phyloP scores from a whole-genome alignment of 495 filamentous ascomycete genomes.

The Halenospora varia region DNA sequence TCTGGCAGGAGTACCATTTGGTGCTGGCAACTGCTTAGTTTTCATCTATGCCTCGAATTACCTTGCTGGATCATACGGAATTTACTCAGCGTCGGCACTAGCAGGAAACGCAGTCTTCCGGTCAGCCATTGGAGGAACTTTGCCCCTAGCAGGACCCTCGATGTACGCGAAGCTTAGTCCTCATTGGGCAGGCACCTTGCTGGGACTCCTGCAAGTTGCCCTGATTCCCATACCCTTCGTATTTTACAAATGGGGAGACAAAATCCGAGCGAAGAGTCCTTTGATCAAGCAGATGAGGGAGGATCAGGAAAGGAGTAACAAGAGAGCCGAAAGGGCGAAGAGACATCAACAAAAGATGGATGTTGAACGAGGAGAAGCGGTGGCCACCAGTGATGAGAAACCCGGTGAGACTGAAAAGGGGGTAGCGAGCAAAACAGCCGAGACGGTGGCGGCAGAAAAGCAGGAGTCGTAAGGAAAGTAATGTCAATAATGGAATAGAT shows the following conservation, averaged over 20 bases:
- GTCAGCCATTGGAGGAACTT: conserved; percentile 59
- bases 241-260: conserved; percentile 72
- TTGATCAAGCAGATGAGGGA: conserved; percentile 68
- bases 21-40: conserved; percentile 67
- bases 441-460: not conserved
- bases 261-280: conserved; percentile 59
- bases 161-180: conserved; percentile 70
- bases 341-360: conserved; percentile 2
- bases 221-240: conserved; percentile 76
- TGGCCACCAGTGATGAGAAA: not conserved
- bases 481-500: not conserved
- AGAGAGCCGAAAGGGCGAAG: conserved; percentile 10
- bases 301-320: conserved; percentile 45
- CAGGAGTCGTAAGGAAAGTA: not conserved
- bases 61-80: conserved; percentile 70
- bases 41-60: conserved; percentile 84
- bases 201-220: conserved; percentile 64
- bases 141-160: conserved; percentile 68
- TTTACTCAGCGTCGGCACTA: conserved; percentile 72
- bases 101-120: conserved; percentile 73
- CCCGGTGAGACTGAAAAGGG: conserved; percentile 6
- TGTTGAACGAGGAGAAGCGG: conserved; percentile 1
- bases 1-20: conserved; percentile 74
- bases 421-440: not conserved
- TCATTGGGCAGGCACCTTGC: conserved; percentile 73